Base-by-base conservation (phyloP, 1,284 basidiomycete genomes). In the Cystobasidium slooffiae region DNA sequence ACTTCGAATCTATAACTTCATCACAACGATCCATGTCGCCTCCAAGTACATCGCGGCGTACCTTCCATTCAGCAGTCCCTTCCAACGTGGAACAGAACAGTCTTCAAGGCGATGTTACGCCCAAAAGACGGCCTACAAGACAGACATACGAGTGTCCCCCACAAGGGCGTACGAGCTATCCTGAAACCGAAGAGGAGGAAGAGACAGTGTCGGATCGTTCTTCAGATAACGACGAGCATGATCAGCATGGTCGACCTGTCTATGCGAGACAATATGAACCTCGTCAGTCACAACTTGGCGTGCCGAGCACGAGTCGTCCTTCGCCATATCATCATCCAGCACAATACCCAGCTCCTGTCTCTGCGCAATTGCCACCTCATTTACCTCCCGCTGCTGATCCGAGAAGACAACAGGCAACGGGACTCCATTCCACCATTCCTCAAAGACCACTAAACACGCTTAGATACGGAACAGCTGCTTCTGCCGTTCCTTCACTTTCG, bases 261-360 rank as follows among this genome's bases (percentile, higher is more conserved):
- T 53, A 67, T 55, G 31, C 39, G 6, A 47, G 64, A 20, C 56
- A 59, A 9, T 59, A 59, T 39, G 56, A 59, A n/a, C n/a, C 56
- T 43, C 56, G 31, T 14, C 37, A 22, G 6, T n/a, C 56, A 18
- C 31, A 59, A 10, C 39, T 31, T 18, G 37, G 12, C 3, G 64
- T 22, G n/a, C 12, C 52, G 22, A 47, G 51, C 18, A 18, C 44
- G 3, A 31, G 10, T 18, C 59, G 70, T 22, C 70, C 62, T 10
- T 73, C 63, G 3, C 70, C 70, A 37, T 73, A 73, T 58, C 70
- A 73, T 18, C 70, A 73, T 41, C 70, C 70, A 12, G 70, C 70
- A 58, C 70, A 73, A 59, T 66, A 66, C n/a, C 70, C 70, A 7
- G 70, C 70, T 3, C 70, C 70, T 16, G 70, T 73, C 41, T 55